phyloP scores from a whole-genome alignment of 371 early-diverging fungal species.

The Mortierella polycephala region DNA sequence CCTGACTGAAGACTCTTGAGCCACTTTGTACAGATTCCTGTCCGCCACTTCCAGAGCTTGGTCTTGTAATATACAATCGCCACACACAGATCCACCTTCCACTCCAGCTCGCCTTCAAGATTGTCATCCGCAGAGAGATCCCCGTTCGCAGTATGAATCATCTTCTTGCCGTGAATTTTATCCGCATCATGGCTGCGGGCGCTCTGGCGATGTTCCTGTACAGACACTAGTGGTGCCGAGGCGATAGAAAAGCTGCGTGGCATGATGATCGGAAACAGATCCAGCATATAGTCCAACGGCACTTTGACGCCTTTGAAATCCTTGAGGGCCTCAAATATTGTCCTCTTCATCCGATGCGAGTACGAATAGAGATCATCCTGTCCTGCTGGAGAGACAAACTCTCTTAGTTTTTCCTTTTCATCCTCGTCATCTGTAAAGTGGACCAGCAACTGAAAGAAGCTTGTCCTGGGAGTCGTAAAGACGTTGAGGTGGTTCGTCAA shows the following conservation, averaged over 20 bases:
- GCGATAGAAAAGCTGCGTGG: conserved; percentile 91
- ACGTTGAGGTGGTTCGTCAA: conserved; percentile 82
- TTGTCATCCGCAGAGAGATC: conserved; percentile 4
- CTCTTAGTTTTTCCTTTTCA: conserved; percentile 82
- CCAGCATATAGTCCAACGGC: conserved; percentile 84
- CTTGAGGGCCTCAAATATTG: conserved; percentile 82
- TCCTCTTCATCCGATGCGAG: conserved; percentile 80
- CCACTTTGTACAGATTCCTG: conserved; percentile 90
- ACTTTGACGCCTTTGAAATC: conserved; percentile 83
- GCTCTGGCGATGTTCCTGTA: conserved; percentile 26
- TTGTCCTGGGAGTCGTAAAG: conserved; percentile 84
- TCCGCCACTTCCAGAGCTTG: conserved; percentile 70
- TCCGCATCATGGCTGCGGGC: no score
- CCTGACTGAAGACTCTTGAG: conserved; percentile 59
- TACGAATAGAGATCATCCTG: conserved; percentile 91
- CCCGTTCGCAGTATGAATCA: conserved; percentile 21
- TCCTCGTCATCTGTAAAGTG: conserved; percentile 79
- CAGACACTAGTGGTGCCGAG: conserved; percentile 56
- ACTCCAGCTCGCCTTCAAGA: conserved; percentile 37
- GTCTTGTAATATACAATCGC: conserved; percentile 91
- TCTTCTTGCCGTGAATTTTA: neutral
- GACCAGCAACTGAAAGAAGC: conserved; percentile 88
- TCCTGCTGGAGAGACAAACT: conserved; percentile 83
- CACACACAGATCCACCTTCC: conserved; percentile 76
- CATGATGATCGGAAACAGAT: conserved; percentile 82